These are phyloP conservation scores for Annulohypoxylon bovei DNA, from an alignment of 495 filamentous ascomycete species.

Conservation along the genomic window DNA sequence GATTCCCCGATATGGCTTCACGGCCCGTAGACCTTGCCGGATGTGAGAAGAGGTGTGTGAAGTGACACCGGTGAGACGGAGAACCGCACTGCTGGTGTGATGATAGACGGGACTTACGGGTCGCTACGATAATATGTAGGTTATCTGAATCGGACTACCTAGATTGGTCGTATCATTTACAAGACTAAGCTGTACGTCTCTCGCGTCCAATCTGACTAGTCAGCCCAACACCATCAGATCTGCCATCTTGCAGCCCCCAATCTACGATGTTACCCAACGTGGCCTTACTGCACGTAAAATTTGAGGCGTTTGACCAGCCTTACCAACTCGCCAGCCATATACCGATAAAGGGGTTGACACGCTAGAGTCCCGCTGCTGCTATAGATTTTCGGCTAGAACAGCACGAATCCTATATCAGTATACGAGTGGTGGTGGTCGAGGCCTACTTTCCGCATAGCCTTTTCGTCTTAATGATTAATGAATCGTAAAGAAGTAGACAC, in stretches of 20 bases:
- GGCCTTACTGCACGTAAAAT: conserved; percentile 22
- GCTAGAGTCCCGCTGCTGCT: not conserved
- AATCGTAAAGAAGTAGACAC: conserved; percentile 18
- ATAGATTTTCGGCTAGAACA: conserved; percentile 6
- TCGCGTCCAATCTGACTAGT: conserved; percentile 25
- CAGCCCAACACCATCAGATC: conserved; percentile 30
- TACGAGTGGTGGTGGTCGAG: conserved; percentile 1
- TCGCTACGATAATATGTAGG: conserved; percentile 36
- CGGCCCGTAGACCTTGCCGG: conserved; percentile 26
- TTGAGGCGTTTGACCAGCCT: conserved; percentile 31
- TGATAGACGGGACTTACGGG: conserved; percentile 34
- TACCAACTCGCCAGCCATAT: not conserved
- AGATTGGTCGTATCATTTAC: conserved; percentile 31
- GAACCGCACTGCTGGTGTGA: conserved; percentile 17
- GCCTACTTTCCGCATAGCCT: not conserved
- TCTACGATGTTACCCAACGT: conserved; percentile 30
- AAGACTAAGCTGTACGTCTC: not conserved
- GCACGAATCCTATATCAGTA: conserved; percentile 8
- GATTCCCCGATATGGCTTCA: conserved; percentile 38
- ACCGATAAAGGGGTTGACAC: not conserved
- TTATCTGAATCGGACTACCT: not conserved
- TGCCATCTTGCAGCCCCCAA: conserved; percentile 25
- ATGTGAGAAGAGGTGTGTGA: conserved; percentile 1
- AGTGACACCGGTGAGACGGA: conserved; percentile 17
- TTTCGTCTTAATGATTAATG: conserved; percentile 4